phyloP scores from a whole-genome alignment of 2,329 filamentous ascomycete genomes.

The Talaromyces piceae region DNA sequence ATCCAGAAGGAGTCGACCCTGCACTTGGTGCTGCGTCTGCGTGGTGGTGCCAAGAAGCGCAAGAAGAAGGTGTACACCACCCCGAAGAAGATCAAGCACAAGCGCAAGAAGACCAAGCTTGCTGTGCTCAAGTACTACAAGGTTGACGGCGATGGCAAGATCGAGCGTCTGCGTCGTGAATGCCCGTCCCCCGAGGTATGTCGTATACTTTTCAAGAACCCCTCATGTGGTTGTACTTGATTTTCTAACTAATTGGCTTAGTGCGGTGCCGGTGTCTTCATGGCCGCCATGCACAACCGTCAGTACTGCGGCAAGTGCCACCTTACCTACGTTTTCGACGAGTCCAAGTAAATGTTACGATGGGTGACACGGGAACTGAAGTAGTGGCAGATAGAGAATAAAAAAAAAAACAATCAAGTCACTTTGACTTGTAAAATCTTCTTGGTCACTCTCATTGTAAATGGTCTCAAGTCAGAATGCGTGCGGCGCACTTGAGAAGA shows the following conservation, averaged over 20 bases:
- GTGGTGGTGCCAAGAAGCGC: slow-evolving; percentile 99
- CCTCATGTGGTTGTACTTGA: too few species aligned
- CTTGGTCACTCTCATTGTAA: background rate
- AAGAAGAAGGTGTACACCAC: slow-evolving; percentile 99
- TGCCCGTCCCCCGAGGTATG: slow-evolving; percentile 85
- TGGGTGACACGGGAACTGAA: slow-evolving; percentile 2
- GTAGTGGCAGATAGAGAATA: slow-evolving; percentile 11
- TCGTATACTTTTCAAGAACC: too few species aligned
- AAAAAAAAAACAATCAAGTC: slow-evolving; percentile 4
- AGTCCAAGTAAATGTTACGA: slow-evolving; percentile 46
- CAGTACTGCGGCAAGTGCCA: slow-evolving; percentile 84
- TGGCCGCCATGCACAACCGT: slow-evolving; percentile 99
- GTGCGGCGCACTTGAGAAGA: too few species aligned
- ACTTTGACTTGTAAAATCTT: slow-evolving; percentile 2
- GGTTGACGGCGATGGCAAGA: slow-evolving; percentile 99
- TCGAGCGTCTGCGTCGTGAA: slow-evolving; percentile 97
- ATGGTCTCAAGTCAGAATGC: too few species aligned
- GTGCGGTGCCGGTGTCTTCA: slow-evolving; percentile 99
- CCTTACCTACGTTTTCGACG: slow-evolving; percentile 64
- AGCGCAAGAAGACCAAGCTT: slow-evolving; percentile 99
- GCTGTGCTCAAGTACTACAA: slow-evolving; percentile 99
- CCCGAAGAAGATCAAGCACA: slow-evolving; percentile 99
- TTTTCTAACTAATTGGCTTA: slow-evolving; percentile 37
- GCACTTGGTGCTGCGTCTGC: slow-evolving; percentile 93
- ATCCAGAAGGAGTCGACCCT: slow-evolving; percentile 99